A percentile compares a stretch with the other conserved stretches of the same genome.
These are phyloP conservation scores for Penicillium simplicissimum DNA, from an alignment of 495 filamentous ascomycete genomes.

Conservation along the genomic window DNA sequence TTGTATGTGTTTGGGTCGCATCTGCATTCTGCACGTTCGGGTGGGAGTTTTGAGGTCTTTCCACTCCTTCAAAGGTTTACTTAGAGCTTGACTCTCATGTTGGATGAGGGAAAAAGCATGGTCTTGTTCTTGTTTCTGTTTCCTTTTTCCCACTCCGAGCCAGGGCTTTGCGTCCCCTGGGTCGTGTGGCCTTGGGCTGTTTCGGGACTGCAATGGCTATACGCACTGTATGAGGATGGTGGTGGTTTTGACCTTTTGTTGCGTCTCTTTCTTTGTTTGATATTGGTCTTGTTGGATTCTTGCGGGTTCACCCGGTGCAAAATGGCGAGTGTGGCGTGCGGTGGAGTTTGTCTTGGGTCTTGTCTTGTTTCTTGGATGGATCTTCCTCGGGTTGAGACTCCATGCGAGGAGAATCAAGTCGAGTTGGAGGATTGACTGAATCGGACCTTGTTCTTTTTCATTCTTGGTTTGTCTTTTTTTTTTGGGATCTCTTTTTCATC, in stretches of 20 bases:
- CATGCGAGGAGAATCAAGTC: background rate
- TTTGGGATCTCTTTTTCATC: slow-evolving; percentile 4
- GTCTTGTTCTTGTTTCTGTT: background rate
- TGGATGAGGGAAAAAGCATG: slow-evolving; percentile 1
- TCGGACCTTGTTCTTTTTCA: slow-evolving; percentile 11
- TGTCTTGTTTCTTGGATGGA: background rate
- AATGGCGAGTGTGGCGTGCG: slow-evolving; percentile 22
- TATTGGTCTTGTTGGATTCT: slow-evolving; percentile 1
- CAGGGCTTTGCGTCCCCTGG: background rate
- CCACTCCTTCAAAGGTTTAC: background rate
- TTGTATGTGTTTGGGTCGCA: slow-evolving; percentile 12
- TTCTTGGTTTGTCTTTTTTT: slow-evolving; percentile 14
- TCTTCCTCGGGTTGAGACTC: too few species aligned
- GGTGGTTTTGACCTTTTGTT: slow-evolving; percentile 1
- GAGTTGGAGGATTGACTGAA: background rate
- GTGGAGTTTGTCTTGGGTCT: slow-evolving; percentile 9
- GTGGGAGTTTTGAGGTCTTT: slow-evolving; percentile 9
- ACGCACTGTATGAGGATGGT: background rate
- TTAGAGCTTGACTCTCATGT: background rate
- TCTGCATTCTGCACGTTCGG: slow-evolving; percentile 27
- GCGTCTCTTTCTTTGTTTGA: background rate
- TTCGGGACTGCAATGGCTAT: background rate
- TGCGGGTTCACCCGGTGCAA: slow-evolving; percentile 12
- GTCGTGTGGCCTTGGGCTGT: too few species aligned
- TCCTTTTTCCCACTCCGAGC: background rate